These are phyloP conservation scores for Rutstroemia sp. DNA, from an alignment of 2,329 filamentous ascomycete genomes.

Conservation along the genomic window DNA sequence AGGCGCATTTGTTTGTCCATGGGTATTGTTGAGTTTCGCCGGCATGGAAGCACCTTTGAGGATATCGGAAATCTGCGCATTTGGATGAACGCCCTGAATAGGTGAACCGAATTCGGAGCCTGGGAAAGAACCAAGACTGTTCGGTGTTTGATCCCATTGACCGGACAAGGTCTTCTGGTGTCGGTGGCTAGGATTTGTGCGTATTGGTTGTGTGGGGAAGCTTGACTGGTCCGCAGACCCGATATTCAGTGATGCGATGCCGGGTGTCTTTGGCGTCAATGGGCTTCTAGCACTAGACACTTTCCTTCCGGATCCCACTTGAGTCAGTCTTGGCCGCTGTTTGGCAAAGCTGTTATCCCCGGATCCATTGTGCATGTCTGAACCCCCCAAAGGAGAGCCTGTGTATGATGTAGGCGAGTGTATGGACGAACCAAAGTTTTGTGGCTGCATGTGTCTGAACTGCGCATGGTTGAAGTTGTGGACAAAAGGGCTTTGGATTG, in stretches of 20 bases:
- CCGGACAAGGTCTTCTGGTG: conserved; percentile 81
- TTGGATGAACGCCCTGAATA: conserved; percentile 54
- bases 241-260: conserved; percentile 62
- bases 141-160: conserved; percentile 84
- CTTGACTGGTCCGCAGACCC: conserved; percentile 57
- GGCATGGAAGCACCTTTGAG: conserved; percentile 88
- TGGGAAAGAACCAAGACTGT: conserved; percentile 76
- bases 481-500: conserved; percentile 85
- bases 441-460: conserved; percentile 61
- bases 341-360: conserved; percentile 47
- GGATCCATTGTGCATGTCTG: conserved; percentile 39
- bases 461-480: conserved; percentile 71
- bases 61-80: conserved; percentile 79
- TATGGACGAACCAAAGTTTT: conserved; percentile 46
- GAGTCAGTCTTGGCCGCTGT: conserved; percentile 49
- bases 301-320: conserved; percentile 59
- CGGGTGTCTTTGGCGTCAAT: conserved; percentile 80
- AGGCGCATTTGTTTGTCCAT: conserved; percentile 18
- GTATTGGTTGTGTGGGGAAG: conserved; percentile 73
- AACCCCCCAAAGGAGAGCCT: conserved; percentile 41
- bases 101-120: conserved; percentile 88
- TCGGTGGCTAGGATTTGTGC: conserved; percentile 51
- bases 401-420: conserved; percentile 45
- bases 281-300: conserved; percentile 69
- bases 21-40: conserved; percentile 59